Evolutionary conservation across 140 eudicot genomes (phyloP), one percentile per base, ranked within the genome.

Genomic region (Cichorium intybus): DNA sequence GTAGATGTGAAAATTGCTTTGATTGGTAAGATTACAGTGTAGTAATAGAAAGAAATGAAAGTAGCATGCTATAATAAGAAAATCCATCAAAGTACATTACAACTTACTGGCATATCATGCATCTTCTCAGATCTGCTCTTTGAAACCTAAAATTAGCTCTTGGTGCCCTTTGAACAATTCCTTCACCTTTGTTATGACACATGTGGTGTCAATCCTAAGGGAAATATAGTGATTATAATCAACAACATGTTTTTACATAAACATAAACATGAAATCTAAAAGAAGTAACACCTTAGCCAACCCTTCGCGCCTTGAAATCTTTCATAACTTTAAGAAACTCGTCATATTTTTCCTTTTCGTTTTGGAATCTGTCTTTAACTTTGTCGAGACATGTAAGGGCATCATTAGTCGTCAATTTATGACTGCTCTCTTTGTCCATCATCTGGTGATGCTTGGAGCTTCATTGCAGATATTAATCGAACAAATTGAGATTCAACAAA

Each of bases 261-360:
- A 11, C 10, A 45, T 55, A n/a, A 29, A 24, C 23, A 60, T 21
- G 58, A 73, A 58, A 72, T 43, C 26, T 54, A 46, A 35, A 77
- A 68, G 67, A 51, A 53, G 68, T 10, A 35, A 64, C 68, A 53
- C 41, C 50, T 35, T 46, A 48, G 67, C 35, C 77, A 60, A 67
- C 87, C 97, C 96, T 87, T 84, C 82, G 95, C 20, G 88, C 81
- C 85, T 87, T 90, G 84, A 84, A 90, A 69, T 80, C 91, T 59
- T 90, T 87, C 96, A 90, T 87, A 73, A 90, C 80, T 64, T 85
- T 90, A 54, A 90, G 88, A 74, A 90, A 90, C 66, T 83, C 95
- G 10, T 83, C 87, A 58, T 87, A 92, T 53, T 80, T 85, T 54
- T 85, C 98, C 83, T 73, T 79, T 66, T 75, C 80, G 76, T 92